phyloP scores from a whole-genome alignment of 2,329 filamentous ascomycete species.

The Botrytis pseudocinerea region DNA sequence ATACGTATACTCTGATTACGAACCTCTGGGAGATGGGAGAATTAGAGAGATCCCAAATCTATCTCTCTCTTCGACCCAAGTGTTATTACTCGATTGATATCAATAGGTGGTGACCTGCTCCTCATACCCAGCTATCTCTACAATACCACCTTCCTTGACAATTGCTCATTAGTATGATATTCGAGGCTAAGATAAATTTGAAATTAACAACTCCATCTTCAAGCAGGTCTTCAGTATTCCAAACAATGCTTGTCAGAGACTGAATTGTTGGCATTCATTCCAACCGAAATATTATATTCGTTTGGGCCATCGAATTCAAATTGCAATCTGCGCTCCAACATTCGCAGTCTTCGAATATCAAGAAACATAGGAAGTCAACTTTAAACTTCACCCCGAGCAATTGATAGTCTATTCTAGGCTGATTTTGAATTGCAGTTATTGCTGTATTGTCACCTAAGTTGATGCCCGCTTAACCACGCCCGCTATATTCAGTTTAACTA shows the following conservation, averaged over 20 bases:
- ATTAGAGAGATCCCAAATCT: neutral
- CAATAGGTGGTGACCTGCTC: neutral
- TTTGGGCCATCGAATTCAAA: neutral
- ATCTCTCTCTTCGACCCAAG: neutral
- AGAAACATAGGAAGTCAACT: neutral
- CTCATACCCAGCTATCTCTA: neutral
- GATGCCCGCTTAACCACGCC: neutral
- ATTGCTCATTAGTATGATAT: neutral
- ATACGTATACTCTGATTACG: neutral
- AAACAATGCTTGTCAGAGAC: neutral
- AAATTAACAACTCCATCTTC: neutral
- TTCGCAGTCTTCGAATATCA: neutral
- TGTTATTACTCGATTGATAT: neutral
- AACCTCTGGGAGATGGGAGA: neutral
- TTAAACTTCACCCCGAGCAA: neutral
- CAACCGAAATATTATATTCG: neutral
- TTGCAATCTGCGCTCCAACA: neutral
- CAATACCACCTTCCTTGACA: neutral
- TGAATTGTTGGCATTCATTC: neutral
- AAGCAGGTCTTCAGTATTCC: neutral
- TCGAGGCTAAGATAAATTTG: neutral
- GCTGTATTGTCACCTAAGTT: neutral
- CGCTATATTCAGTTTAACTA: neutral
- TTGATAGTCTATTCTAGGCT: neutral
- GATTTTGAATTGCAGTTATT: neutral